A percentile compares a stretch with the other conserved stretches of the same genome.
phyloP scores from a whole-genome alignment of 2,329 filamentous ascomycete genomes.

The Sclerotinia sclerotiorum region DNA sequence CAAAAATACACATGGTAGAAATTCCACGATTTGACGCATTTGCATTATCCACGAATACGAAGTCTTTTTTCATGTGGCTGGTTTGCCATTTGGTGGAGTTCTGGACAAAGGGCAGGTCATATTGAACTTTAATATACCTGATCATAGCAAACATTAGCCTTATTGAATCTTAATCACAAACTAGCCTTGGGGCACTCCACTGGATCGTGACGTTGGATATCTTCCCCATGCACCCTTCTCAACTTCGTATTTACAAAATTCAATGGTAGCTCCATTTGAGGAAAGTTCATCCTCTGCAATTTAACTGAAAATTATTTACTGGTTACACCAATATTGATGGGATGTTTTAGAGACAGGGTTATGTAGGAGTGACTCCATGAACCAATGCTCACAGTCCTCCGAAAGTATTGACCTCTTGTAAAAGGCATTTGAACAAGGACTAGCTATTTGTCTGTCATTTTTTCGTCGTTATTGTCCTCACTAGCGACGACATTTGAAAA shows the following conservation, averaged over 20 bases:
- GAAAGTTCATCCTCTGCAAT: background rate
- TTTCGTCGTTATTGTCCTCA: background rate
- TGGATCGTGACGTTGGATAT: background rate
- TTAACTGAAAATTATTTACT: background rate
- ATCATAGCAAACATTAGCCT: background rate
- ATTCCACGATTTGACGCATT: background rate
- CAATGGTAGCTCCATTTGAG: background rate
- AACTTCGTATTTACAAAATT: background rate
- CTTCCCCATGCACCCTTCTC: background rate
- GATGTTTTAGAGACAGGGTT: background rate
- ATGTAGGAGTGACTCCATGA: background rate
- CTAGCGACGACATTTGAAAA: background rate
- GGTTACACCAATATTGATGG: no score
- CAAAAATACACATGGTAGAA: background rate
- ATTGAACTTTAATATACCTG: background rate
- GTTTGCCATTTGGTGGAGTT: background rate
- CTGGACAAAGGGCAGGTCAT: background rate
- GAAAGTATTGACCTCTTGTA: background rate
- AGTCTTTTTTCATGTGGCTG: background rate
- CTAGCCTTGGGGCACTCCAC: no score
- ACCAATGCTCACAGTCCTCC: background rate
- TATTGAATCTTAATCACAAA: background rate
- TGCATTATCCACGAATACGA: background rate
- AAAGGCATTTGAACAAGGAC: rapidly evolving
- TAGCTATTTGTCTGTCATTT: background rate